These are phyloP conservation scores for Phaeosphaeriaceae sp. DNA, from an alignment of 2,329 filamentous ascomycete species.

Conservation along the genomic window DNA sequence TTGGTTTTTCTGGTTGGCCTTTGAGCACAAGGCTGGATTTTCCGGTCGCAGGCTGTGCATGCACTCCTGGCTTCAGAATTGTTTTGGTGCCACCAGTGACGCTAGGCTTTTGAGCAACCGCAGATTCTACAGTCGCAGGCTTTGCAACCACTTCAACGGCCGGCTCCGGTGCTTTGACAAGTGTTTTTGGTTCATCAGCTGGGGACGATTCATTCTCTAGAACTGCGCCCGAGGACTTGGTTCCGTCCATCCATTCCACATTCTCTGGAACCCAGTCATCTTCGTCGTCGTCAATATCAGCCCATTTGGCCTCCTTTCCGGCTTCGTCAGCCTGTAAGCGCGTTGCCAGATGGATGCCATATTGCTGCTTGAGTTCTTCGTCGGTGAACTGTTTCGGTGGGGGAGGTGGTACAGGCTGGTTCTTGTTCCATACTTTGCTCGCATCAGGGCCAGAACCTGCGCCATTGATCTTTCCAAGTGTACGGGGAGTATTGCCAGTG, in stretches of 20 bases:
- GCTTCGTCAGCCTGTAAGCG: slow-evolving; percentile 76
- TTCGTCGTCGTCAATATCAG: slow-evolving; percentile 87
- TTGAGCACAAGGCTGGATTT: slow-evolving; percentile 68
- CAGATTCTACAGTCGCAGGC: slow-evolving; percentile 23
- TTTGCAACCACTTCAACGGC: slow-evolving; percentile 49
- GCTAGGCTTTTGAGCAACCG: slow-evolving; percentile 43
- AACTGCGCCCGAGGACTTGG: slow-evolving; percentile 76
- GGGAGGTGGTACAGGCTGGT: slow-evolving; percentile 73
- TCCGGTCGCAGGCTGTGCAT: slow-evolving; percentile 39
- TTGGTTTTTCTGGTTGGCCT: slow-evolving; percentile 72
- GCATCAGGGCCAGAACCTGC: slow-evolving; percentile 69
- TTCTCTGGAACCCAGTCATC: slow-evolving; percentile 86
- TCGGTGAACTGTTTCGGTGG: slow-evolving; percentile 85
- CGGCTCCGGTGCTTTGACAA: slow-evolving; percentile 27
- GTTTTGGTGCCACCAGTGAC: slow-evolving; percentile 53
- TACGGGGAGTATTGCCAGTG: slow-evolving; percentile 60
- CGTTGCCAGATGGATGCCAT: slow-evolving; percentile 83
- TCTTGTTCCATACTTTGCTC: slow-evolving; percentile 87
- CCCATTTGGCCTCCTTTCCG: slow-evolving; percentile 82
- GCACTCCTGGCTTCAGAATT: slow-evolving; percentile 56
- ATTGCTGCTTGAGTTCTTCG: slow-evolving; percentile 82
- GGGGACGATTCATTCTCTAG: slow-evolving; percentile 50
- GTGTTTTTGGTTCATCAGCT: slow-evolving; percentile 33
- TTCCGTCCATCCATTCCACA: slow-evolving; percentile 88
- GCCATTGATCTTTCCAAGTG: slow-evolving; percentile 64